These are phyloP conservation scores for Coniochaeta hoffmannii DNA, from an alignment of 2,329 filamentous ascomycete species.

Conservation along the genomic window DNA sequence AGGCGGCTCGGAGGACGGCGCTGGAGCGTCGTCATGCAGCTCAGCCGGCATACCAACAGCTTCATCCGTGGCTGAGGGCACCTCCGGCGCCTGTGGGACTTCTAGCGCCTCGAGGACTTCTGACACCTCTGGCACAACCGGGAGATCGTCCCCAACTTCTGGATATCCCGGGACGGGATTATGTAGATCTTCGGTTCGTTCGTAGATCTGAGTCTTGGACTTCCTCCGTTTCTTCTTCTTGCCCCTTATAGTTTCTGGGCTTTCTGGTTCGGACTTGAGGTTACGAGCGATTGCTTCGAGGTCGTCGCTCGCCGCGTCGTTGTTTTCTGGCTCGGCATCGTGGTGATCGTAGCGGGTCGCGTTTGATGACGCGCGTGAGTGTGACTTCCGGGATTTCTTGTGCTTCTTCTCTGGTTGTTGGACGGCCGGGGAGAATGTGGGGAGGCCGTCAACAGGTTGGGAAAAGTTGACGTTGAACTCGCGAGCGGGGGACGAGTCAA, in stretches of 20 bases:
- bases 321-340: background rate
- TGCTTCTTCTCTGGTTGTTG: background rate
- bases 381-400: background rate
- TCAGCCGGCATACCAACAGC: background rate
- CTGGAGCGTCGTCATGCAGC: background rate
- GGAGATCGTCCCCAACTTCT: background rate
- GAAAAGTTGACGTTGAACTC: slow-evolving; percentile 15
- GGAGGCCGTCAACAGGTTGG: background rate
- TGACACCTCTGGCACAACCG: background rate
- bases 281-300: background rate
- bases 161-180: background rate
- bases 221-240: slow-evolving; percentile 2
- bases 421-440: background rate
- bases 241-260: background rate
- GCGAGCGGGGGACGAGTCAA: slow-evolving; percentile 19
- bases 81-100: too few relatives aligned
- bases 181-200: background rate
- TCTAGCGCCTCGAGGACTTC: too few relatives aligned
- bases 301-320: background rate
- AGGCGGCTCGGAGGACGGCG: background rate
- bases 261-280: background rate
- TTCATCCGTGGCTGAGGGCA: background rate
- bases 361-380: background rate
- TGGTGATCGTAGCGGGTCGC: background rate
- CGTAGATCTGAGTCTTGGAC: background rate